Percentiles rank a stretch among this genome's conserved stretches.
phyloP scores from a whole-genome alignment of 768 basidiomycete species.

The Rhodotorula toruloides region DNA sequence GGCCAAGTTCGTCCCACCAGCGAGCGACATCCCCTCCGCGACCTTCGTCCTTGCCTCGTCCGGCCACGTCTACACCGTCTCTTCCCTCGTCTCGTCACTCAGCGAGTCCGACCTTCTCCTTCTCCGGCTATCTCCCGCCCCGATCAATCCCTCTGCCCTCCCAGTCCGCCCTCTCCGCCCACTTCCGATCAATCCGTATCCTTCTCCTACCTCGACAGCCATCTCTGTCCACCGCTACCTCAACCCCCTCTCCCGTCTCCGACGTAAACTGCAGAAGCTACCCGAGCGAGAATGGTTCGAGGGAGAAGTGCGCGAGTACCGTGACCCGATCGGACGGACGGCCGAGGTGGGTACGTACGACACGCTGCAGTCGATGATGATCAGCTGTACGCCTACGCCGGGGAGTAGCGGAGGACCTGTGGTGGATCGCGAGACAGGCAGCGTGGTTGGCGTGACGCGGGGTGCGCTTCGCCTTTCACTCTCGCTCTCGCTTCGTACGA shows the following conservation, averaged over 20 bases:
- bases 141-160: slow-evolving; percentile 8
- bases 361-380: slow-evolving; percentile 57
- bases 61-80: slow-evolving; percentile 49
- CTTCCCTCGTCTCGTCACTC: slow-evolving; percentile 56
- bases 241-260: slow-evolving; percentile 33
- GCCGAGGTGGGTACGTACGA: slow-evolving; percentile 66
- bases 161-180: slow-evolving; percentile 47
- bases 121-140: slow-evolving; percentile 43
- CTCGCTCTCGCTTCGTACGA: not conserved
- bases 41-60: slow-evolving; percentile 45
- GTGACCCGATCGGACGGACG: slow-evolving; percentile 56
- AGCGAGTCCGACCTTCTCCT: slow-evolving; percentile 59
- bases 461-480: slow-evolving; percentile 44
- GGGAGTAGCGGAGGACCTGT: slow-evolving; percentile 70
- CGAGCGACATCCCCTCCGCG: slow-evolving; percentile 45
- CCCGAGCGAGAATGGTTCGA: slow-evolving; percentile 56
- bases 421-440: slow-evolving; percentile 58
- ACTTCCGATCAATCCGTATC: slow-evolving; percentile 63
- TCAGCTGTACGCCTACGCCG: slow-evolving; percentile 56
- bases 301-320: slow-evolving; percentile 57
- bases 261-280: slow-evolving; percentile 54
- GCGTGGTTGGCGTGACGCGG: slow-evolving; percentile 62
- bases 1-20: slow-evolving; percentile 47
- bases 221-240: slow-evolving; percentile 57
- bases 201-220: slow-evolving; percentile 51